Conservation (phyloP, 169 alveolate genomes). For the Theileria luwenshuni region DNA sequence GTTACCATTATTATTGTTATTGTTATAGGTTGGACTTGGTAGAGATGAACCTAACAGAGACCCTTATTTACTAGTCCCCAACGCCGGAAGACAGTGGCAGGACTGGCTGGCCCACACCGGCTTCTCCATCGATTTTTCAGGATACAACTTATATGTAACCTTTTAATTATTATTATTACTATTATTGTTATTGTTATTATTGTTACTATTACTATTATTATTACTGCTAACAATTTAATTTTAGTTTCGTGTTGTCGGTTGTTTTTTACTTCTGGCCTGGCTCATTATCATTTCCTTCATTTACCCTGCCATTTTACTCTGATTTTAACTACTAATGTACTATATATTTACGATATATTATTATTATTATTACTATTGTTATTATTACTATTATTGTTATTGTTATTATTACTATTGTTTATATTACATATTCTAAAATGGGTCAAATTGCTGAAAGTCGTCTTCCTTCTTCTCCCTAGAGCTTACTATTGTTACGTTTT, state of each 20-base stretch:
- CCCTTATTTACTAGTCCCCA: conserved; percentile 87
- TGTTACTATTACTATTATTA: not conserved
- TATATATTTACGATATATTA: not conserved
- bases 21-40: conserved; percentile 82
- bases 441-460: conserved; percentile 19
- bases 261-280: conserved; percentile 42
- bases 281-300: conserved; percentile 44
- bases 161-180: too few relatives aligned
- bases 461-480: conserved; percentile 12
- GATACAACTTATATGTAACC: conserved; percentile 36
- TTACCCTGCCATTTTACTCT: conserved; percentile 56
- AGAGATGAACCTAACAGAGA: conserved; percentile 88
- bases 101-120: conserved; percentile 79
- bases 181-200: not conserved
- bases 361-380: not conserved
- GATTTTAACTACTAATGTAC: not conserved
- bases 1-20: conserved; percentile 17
- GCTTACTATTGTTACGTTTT: conserved; percentile 5
- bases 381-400: too few relatives aligned
- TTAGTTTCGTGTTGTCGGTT: conserved; percentile 27
- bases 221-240: not conserved
- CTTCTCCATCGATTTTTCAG: conserved; percentile 44
- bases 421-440: conserved; percentile 3
- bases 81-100: conserved; percentile 90
- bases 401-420: not conserved